These are phyloP conservation scores for Nannochloropsis salina DNA, from an alignment of 108 stramenopile species.

Conservation along the genomic window DNA sequence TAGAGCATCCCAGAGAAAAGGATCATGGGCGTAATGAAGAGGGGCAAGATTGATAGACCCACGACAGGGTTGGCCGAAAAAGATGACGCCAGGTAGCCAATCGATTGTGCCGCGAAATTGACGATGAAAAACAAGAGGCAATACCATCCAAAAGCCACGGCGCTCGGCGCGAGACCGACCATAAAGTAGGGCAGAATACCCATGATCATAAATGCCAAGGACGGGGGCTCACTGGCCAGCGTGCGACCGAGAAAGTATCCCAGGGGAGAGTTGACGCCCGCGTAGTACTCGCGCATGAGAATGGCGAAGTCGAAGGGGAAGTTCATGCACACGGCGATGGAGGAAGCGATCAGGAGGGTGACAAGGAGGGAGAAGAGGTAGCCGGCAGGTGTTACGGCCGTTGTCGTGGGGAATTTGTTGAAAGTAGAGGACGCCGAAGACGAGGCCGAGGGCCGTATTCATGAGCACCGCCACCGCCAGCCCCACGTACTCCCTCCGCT, in stretches of 20 bases:
- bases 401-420: background rate
- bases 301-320: constrained; percentile 13
- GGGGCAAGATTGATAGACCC: background rate
- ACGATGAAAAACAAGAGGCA: constrained; percentile 1
- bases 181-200: background rate
- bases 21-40: background rate
- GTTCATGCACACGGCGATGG: background rate
- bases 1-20: background rate
- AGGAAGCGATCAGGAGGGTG: background rate
- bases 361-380: constrained; percentile 4
- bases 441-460: background rate
- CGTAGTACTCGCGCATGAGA: background rate
- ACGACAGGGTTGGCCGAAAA: background rate
- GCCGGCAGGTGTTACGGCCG: background rate
- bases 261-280: background rate
- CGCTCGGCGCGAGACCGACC: background rate
- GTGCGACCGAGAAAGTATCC: constrained; percentile 10
- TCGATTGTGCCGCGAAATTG: background rate
- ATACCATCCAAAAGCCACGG: background rate
- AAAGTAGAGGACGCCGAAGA: background rate
- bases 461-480: background rate
- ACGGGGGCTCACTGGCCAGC: background rate
- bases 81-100: background rate
- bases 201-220: background rate
- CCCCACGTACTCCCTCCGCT: background rate